A percentile compares a stretch with the other conserved stretches of the same genome.
These are phyloP conservation scores for Eremothecium cymbalariae DNA, from an alignment of 1,139 yeast genomes.

Conservation along the genomic window DNA sequence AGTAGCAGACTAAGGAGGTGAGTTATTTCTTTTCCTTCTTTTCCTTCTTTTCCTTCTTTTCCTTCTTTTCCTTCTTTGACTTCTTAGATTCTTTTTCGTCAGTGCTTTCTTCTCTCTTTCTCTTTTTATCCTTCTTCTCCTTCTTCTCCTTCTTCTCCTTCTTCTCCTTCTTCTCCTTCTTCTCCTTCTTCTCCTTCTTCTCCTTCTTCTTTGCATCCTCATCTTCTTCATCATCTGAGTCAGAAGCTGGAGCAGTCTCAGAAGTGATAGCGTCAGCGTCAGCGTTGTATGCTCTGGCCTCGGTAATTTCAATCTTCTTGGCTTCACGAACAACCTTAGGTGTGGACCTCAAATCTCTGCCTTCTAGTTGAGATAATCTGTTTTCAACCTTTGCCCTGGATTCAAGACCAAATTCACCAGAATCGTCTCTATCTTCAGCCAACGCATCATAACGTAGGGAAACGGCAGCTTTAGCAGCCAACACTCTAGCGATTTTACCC, in stretches of 20 bases:
- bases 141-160: slow-evolving; percentile 31
- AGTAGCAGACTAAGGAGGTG: not conserved
- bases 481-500: slow-evolving; percentile 97
- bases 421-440: slow-evolving; percentile 93
- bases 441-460: slow-evolving; percentile 94
- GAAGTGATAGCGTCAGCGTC: slow-evolving; percentile 71
- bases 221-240: slow-evolving; percentile 43
- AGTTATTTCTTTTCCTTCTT: slow-evolving; percentile 31
- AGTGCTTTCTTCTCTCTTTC: slow-evolving; percentile 40
- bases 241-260: slow-evolving; percentile 41
- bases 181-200: slow-evolving; percentile 33
- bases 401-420: slow-evolving; percentile 87
- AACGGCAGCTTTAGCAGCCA: slow-evolving; percentile 97
- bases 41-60: slow-evolving; percentile 36
- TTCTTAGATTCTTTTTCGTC: slow-evolving; percentile 42
- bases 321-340: slow-evolving; percentile 67
- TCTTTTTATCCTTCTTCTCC: slow-evolving; percentile 38
- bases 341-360: slow-evolving; percentile 82
- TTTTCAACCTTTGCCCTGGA: slow-evolving; percentile 92
- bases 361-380: slow-evolving; percentile 91
- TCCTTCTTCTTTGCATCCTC: slow-evolving; percentile 33
- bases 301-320: slow-evolving; percentile 75
- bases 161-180: slow-evolving; percentile 36
- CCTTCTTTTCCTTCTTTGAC: slow-evolving; percentile 42
- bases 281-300: slow-evolving; percentile 82